These are phyloP conservation scores for Ophiostoma quercus DNA, from an alignment of 2,329 filamentous ascomycete species.

Conservation along the genomic window DNA sequence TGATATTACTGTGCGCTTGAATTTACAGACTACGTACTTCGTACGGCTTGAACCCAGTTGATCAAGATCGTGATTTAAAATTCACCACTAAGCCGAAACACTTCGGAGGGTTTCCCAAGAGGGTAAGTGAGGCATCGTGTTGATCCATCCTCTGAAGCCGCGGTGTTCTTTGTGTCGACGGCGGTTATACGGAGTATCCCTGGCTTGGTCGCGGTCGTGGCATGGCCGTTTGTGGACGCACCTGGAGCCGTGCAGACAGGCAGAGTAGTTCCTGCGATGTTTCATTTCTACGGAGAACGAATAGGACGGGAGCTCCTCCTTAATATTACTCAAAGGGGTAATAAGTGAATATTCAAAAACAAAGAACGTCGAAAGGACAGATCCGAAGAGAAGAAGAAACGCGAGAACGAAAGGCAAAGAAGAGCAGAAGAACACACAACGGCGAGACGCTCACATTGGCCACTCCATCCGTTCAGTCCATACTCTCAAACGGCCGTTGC, in stretches of 20 bases:
- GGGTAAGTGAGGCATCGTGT: not conserved
- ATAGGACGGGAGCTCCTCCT: not conserved
- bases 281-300: not conserved
- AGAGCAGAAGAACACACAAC: not conserved
- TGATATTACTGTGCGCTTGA: not conserved
- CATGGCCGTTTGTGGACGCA: not conserved
- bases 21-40: not conserved
- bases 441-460: not conserved
- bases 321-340: not conserved
- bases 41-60: not conserved
- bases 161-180: not conserved
- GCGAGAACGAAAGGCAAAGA: too few species aligned
- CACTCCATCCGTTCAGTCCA: not conserved
- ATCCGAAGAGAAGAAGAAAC: too few species aligned
- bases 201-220: not conserved
- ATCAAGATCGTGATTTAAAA: not conserved
- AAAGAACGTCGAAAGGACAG: not conserved
- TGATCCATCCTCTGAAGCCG: not conserved
- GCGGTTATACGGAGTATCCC: not conserved
- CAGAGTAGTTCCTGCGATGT: not conserved
- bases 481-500: constrained; percentile 1
- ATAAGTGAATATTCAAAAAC: not conserved
- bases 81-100: not conserved
- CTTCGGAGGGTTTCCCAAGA: constrained; percentile 8
- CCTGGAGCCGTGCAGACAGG: not conserved